phyloP scores from a whole-genome alignment of 176 grass and related monocot genomes.

The Avena eriantha region DNA sequence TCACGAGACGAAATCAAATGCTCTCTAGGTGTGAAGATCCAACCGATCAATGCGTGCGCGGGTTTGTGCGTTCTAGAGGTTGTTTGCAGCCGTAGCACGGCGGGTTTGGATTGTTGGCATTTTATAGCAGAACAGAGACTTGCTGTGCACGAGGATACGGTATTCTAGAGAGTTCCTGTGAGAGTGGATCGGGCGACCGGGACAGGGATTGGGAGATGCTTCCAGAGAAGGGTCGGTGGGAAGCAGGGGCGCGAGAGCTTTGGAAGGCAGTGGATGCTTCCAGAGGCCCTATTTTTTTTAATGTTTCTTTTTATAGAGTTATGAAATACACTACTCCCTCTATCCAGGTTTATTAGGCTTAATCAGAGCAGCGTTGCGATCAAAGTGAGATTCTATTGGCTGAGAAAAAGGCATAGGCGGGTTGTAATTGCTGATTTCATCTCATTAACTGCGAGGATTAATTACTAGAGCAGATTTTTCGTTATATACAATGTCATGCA shows the following conservation, averaged over 20 bases:
- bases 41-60: background rate
- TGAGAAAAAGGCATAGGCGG: too few species aligned
- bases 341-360: too few species aligned
- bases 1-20: background rate
- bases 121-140: slow-evolving; percentile 14
- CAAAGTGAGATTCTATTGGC: too few species aligned
- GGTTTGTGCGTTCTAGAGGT: background rate
- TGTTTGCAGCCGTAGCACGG: background rate
- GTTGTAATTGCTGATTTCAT: too few species aligned
- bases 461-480: too few species aligned
- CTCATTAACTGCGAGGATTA: too few species aligned
- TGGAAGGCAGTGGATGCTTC: slow-evolving; percentile 50
- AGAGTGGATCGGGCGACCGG: background rate
- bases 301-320: too few species aligned
- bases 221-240: slow-evolving; percentile 26
- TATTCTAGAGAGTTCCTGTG: slow-evolving; percentile 46
- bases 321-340: too few species aligned
- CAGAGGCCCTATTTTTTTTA: background rate
- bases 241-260: background rate
- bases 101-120: background rate
- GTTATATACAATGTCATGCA: too few species aligned
- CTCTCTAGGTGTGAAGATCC: background rate
- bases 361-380: too few species aligned
- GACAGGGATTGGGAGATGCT: slow-evolving; percentile 4
- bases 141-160: background rate